Evolutionary conservation across 495 filamentous ascomycete genomes (phyloP).

Genomic region (Xylaria cubensis): DNA sequence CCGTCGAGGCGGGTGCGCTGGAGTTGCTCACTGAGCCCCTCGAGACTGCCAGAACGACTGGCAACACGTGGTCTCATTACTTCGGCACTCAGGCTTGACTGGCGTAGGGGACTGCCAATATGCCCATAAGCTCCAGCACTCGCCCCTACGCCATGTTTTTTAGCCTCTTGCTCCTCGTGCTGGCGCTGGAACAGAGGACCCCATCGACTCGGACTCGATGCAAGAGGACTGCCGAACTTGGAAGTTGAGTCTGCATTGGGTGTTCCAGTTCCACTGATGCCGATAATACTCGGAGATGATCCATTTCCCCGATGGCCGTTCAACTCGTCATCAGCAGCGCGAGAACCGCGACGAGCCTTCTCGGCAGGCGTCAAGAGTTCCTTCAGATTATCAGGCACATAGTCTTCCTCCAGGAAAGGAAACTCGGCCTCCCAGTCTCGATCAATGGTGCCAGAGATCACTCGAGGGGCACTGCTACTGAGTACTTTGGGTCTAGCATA

Average conservation of each 20-base stretch:
- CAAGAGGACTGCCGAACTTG: conserved; percentile 80
- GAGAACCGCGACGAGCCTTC: conserved; percentile 81
- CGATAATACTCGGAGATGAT: conserved; percentile 40
- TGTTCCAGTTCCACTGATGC: conserved; percentile 50
- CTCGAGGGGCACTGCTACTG: conserved; percentile 76
- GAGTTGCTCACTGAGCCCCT: conserved; percentile 73
- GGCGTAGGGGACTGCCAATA: conserved; percentile 91
- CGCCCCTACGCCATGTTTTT: conserved; percentile 52
- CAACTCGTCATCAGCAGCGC: conserved; percentile 59
- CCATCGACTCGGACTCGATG: conserved; percentile 86
- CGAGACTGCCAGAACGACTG: conserved; percentile 47
- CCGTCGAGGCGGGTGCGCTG: conserved; percentile 59
- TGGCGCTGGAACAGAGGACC: conserved; percentile 80
- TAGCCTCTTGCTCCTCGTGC: conserved; percentile 73
- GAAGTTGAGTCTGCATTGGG: conserved; percentile 57
- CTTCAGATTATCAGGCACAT: conserved; percentile 82
- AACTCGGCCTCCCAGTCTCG: conserved; percentile 86
- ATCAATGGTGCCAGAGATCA: conserved; percentile 57
- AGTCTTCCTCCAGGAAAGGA: conserved; percentile 86
- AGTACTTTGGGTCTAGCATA: conserved; percentile 75
- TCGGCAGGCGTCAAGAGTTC: conserved; percentile 93
- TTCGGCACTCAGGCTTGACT: conserved; percentile 77
- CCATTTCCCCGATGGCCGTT: conserved; percentile 56
- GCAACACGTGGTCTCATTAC: conserved; percentile 52
- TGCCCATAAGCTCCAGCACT: conserved; percentile 74